Conservation (phyloP, 768 basidiomycete species). For the Termitomyces eurrhizus region DNA sequence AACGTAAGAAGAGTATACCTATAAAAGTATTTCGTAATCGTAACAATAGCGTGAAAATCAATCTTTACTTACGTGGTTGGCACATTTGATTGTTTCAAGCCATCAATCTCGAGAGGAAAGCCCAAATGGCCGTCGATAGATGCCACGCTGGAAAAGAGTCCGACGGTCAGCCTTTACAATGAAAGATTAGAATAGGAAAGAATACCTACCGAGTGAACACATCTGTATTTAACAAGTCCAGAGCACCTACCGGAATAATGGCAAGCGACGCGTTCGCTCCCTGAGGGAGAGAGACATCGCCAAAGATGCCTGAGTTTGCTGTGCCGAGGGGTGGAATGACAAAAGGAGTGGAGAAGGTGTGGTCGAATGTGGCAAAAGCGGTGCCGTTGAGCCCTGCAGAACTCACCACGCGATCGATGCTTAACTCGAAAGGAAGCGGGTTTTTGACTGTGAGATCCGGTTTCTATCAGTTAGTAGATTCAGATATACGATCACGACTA, state of each 20-base stretch:
- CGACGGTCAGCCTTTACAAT: background rate
- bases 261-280: constrained; percentile 45
- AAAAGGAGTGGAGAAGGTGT: constrained; percentile 48
- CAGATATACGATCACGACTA: background rate
- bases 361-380: constrained; percentile 55
- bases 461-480: background rate
- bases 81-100: constrained; percentile 31
- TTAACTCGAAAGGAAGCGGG: constrained; percentile 42
- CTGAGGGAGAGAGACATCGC: constrained; percentile 50
- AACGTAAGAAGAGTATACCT: background rate
- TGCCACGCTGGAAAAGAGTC: constrained; percentile 19
- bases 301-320: constrained; percentile 57
- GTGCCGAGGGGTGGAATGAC: constrained; percentile 46
- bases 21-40: background rate
- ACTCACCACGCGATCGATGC: constrained; percentile 37
- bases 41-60: background rate
- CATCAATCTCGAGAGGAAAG: constrained; percentile 30
- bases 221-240: constrained; percentile 45
- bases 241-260: constrained; percentile 49
- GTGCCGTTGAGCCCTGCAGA: constrained; percentile 49
- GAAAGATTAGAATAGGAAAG: constrained; percentile 12
- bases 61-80: constrained; percentile 29
- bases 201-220: constrained; percentile 33
- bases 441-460: constrained; percentile 29
- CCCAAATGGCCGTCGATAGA: constrained; percentile 30